Percentiles rank a stretch among this genome's conserved stretches.
Conservation (phyloP, 345 rosid genomes). For the Eucalyptus regnans region DNA sequence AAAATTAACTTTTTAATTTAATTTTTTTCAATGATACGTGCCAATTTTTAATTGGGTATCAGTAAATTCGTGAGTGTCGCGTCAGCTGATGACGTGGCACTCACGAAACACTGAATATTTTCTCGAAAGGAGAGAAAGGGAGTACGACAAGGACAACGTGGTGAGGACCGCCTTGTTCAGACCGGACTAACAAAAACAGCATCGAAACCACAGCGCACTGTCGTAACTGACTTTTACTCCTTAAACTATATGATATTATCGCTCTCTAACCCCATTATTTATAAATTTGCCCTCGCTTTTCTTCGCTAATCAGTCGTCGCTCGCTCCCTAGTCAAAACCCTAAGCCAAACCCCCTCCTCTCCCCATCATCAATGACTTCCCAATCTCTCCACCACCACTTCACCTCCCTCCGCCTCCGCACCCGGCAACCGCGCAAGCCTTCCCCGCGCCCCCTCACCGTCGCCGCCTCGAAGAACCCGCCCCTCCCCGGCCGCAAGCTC, state of each 20-base stretch:
- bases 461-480: background rate
- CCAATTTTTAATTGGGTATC: too few species aligned
- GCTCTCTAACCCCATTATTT: background rate
- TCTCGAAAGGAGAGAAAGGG: background rate
- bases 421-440: background rate
- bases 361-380: slow-evolving; percentile 9
- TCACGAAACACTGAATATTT: too few species aligned
- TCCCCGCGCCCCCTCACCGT: slow-evolving; percentile 5
- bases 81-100: too few species aligned
- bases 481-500: slow-evolving; percentile 29
- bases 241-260: background rate
- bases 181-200: background rate
- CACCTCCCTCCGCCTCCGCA: slow-evolving; percentile 1
- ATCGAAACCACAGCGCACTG: background rate
- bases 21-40: too few species aligned
- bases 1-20: too few species aligned
- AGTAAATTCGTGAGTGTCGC: too few species aligned
- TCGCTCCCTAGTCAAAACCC: background rate
- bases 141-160: background rate
- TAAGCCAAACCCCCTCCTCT: background rate
- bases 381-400: background rate
- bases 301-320: background rate
- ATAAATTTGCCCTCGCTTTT: background rate
- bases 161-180: background rate
- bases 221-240: background rate